Evolutionary conservation across 208 protist species (phyloP).

Genomic region (Vickermania spadyakhi): DNA sequence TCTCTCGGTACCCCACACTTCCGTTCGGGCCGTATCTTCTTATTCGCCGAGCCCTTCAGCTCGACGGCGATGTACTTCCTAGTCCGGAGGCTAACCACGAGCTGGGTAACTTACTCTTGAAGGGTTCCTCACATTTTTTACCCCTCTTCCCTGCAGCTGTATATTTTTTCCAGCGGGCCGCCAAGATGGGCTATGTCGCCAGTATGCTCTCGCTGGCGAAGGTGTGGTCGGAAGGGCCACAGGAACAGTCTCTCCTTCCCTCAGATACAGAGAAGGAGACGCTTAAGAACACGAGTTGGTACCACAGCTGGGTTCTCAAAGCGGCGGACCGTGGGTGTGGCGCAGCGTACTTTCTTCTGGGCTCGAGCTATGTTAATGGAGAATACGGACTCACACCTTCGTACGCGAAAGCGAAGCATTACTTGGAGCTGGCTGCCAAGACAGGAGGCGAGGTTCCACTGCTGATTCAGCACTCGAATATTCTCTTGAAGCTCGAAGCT

Average conservation of each 20-base stretch:
- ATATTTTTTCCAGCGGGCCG: conserved; percentile 87
- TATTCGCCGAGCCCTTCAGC: conserved; percentile 64
- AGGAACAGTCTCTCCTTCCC: conserved; percentile 47
- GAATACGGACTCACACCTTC: conserved; percentile 70
- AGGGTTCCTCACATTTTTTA: conserved; percentile 72
- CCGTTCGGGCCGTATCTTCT: conserved; percentile 64
- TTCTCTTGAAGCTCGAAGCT: conserved; percentile 53
- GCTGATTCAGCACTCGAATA: conserved; percentile 31
- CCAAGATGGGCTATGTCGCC: conserved; percentile 62
- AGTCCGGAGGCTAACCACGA: conserved; percentile 62
- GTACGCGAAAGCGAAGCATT: conserved; percentile 61
- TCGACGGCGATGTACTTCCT: conserved; percentile 41
- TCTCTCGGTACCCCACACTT: conserved; percentile 70
- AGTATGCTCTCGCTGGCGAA: conserved; percentile 81
- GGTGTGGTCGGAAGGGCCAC: conserved; percentile 70
- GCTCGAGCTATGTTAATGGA: conserved; percentile 77
- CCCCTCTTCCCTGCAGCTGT: conserved; percentile 80
- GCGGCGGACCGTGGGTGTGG: conserved; percentile 78
- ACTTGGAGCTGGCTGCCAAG: conserved; percentile 45
- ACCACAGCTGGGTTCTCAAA: conserved; percentile 78
- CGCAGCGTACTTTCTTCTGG: conserved; percentile 80
- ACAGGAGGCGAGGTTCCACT: conserved; percentile 56
- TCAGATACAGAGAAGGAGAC: conserved; percentile 53
- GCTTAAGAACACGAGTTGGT: conserved; percentile 56
- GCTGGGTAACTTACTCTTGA: conserved; percentile 79